phyloP scores from a whole-genome alignment of 2,329 filamentous ascomycete genomes.

The Pseudohalonectria lignicola region DNA sequence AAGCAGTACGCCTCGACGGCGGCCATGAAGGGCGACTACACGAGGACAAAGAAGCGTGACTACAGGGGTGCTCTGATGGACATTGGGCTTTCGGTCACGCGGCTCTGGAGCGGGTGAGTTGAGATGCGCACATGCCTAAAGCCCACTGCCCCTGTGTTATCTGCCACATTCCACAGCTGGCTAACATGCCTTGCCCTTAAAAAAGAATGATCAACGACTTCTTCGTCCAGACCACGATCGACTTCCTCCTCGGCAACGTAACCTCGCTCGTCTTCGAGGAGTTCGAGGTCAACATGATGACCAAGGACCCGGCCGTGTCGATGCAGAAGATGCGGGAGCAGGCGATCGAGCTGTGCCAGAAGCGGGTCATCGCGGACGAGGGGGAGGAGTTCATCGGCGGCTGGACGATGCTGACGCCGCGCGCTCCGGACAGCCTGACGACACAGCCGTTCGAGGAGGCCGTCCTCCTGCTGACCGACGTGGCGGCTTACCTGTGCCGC shows the following conservation, averaged over 20 bases:
- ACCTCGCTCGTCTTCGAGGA: constrained; percentile 81
- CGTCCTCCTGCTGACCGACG: constrained; percentile 76
- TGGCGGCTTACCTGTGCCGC: constrained; percentile 76
- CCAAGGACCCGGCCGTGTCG: constrained; percentile 81
- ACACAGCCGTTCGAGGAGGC: constrained; percentile 76
- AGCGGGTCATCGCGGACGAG: constrained; percentile 76
- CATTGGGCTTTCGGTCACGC: constrained; percentile 74
- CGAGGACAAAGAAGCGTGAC: constrained; percentile 79
- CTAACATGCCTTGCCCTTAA: neutral
- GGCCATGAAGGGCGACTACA: constrained; percentile 94
- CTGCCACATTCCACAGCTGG: neutral
- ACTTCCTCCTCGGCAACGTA: constrained; percentile 85
- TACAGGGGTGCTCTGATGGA: constrained; percentile 88
- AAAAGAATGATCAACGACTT: constrained; percentile 99
- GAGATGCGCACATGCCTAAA: no score
- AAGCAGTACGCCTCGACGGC: constrained; percentile 94
- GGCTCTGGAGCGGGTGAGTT: constrained; percentile 55
- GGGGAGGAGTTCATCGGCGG: constrained; percentile 77
- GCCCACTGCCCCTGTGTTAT: neutral
- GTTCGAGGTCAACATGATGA: constrained; percentile 90
- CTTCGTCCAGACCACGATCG: constrained; percentile 89
- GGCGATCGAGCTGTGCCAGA: constrained; percentile 80
- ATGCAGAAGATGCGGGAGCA: constrained; percentile 74
- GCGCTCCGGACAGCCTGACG: constrained; percentile 48
- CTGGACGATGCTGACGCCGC: constrained; percentile 79